Percentiles rank a stretch among this genome's conserved stretches.
Conservation (phyloP, 352 stramenopile species). For the Saprolegnia parasitica region DNA sequence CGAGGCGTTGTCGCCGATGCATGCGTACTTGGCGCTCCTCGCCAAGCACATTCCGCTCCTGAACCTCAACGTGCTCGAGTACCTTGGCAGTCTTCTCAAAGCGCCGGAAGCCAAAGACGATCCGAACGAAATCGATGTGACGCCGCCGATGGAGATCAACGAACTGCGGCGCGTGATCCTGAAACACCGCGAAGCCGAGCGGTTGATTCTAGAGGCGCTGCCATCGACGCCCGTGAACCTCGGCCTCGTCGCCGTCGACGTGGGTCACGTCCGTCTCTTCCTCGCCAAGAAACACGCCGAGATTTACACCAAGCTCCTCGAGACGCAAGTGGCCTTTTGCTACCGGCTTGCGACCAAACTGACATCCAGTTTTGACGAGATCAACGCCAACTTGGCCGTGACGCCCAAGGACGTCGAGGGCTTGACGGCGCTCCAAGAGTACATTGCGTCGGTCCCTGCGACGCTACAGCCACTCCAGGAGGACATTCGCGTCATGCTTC, state of each 20-base stretch:
- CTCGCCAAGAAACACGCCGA: constrained; percentile 76
- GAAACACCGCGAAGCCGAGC: constrained; percentile 63
- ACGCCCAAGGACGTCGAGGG: constrained; percentile 90
- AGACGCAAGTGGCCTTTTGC: constrained; percentile 61
- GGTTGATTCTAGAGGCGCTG: constrained; percentile 60
- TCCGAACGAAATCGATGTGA: constrained; percentile 37
- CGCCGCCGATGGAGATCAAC: constrained; percentile 65
- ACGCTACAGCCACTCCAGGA: constrained; percentile 70
- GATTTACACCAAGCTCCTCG: constrained; percentile 64
- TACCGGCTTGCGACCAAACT: constrained; percentile 62
- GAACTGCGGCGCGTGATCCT: constrained; percentile 59
- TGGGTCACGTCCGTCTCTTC: constrained; percentile 70
- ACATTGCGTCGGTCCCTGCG: constrained; percentile 67
- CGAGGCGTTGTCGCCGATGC: constrained; percentile 46
- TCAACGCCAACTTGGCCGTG: constrained; percentile 73
- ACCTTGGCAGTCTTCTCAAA: constrained; percentile 42
- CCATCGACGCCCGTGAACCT: constrained; percentile 62
- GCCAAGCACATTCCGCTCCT: constrained; percentile 84
- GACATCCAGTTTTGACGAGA: constrained; percentile 79
- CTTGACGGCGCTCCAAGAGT: constrained; percentile 84
- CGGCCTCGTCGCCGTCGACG: constrained; percentile 71
- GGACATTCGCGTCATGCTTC: constrained; percentile 76
- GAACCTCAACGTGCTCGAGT: constrained; percentile 85
- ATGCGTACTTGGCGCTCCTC: constrained; percentile 79
- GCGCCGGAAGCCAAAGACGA: constrained; percentile 32